Evolutionary conservation across 208 protist species (phyloP).

Genomic region (Leishmania turanica): DNA sequence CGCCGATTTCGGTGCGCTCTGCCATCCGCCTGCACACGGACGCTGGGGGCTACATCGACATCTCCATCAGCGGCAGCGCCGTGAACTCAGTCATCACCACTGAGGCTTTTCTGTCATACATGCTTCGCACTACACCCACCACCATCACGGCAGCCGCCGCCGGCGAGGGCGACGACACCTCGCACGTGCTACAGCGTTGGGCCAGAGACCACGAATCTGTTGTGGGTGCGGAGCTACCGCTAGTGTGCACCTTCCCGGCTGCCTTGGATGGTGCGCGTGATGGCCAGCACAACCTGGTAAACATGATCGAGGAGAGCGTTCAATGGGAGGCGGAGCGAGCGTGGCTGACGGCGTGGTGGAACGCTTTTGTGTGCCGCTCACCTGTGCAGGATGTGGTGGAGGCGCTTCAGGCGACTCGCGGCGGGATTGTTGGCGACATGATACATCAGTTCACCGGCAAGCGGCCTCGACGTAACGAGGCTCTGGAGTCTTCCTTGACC

Average conservation of each 20-base stretch:
- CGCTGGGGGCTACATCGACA: conserved; percentile 64
- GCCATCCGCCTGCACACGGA: conserved; percentile 88
- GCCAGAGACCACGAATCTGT: neutral
- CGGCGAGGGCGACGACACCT: conserved; percentile 8
- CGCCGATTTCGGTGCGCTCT: conserved; percentile 37
- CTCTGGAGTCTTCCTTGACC: conserved; percentile 2
- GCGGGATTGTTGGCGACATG: conserved; percentile 69
- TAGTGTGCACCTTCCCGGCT: conserved; percentile 15
- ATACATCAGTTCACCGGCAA: conserved; percentile 66
- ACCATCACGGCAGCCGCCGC: conserved; percentile 39
- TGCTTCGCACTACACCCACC: conserved; percentile 9
- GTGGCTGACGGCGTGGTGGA: conserved; percentile 76
- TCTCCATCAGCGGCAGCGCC: conserved; percentile 80
- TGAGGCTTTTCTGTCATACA: conserved; percentile 49
- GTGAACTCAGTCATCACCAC: conserved; percentile 92
- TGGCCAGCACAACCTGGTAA: conserved; percentile 15
- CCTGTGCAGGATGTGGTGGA: conserved; percentile 62
- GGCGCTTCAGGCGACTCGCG: conserved; percentile 57
- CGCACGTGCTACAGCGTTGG: conserved; percentile 14
- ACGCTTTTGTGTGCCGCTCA: conserved; percentile 67
- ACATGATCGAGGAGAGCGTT: conserved; percentile 22
- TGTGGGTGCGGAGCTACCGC: neutral
- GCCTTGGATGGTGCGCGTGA: neutral
- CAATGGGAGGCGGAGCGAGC: conserved; percentile 37
- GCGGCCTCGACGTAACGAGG: conserved; percentile 32